Percentiles rank a stretch among this genome's conserved stretches.
These are phyloP conservation scores for Voacanga thouarsii DNA, from an alignment of 257 asterid genomes.

Conservation along the genomic window DNA sequence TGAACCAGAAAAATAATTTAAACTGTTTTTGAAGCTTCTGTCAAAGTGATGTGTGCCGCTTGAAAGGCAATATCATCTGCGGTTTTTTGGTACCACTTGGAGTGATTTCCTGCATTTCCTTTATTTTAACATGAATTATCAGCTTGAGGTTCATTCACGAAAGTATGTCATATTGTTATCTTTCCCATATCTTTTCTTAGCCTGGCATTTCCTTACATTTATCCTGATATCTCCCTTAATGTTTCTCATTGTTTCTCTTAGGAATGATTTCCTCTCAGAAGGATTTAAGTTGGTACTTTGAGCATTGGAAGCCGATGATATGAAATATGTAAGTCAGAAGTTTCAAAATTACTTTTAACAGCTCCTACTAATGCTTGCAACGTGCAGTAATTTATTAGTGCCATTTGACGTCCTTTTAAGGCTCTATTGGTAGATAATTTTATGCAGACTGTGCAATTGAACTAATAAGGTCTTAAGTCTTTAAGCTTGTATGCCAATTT, in stretches of 20 bases:
- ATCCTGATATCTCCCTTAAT: background rate
- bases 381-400: background rate
- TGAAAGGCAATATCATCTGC: background rate
- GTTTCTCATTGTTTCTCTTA: constrained; percentile 18
- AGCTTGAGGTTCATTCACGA: background rate
- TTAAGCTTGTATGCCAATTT: background rate
- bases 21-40: background rate
- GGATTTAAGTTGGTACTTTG: constrained; percentile 69
- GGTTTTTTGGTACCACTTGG: background rate
- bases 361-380: background rate
- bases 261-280: constrained; percentile 61
- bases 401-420: background rate
- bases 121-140: background rate
- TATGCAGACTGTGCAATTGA: background rate
- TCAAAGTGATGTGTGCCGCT: background rate
- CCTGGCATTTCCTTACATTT: background rate
- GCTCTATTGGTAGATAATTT: too few relatives aligned
- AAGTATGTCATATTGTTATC: background rate
- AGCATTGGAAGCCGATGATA: background rate
- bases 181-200: background rate
- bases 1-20: background rate
- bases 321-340: background rate
- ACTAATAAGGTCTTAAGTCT: background rate
- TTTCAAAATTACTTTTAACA: background rate
- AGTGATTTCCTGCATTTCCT: background rate